These are phyloP conservation scores for Francoa sonchifolia DNA, from an alignment of 441 rosid species.

Conservation along the genomic window DNA sequence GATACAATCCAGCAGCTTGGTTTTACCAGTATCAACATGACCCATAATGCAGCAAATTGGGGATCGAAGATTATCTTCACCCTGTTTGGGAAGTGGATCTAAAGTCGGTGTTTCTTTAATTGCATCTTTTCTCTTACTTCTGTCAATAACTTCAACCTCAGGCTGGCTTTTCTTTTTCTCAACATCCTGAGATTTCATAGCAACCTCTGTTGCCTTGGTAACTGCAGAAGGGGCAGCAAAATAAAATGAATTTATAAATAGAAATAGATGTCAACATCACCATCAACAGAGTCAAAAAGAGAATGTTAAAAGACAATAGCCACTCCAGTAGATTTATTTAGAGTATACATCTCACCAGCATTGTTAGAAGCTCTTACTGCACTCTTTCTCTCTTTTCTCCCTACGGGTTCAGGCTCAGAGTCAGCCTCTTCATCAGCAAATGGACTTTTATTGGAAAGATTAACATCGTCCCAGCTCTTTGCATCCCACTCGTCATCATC, in stretches of 20 bases:
- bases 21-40: conserved; percentile 96
- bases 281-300: too few species aligned
- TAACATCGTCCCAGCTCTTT: conserved; percentile 89
- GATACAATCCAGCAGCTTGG: conserved; percentile 88
- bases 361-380: conserved; percentile 19
- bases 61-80: conserved; percentile 65
- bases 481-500: conserved; percentile 94
- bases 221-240: conserved; percentile 18
- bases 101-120: conserved; percentile 25
- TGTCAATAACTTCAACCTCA: conserved; percentile 26
- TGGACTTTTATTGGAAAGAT: conserved; percentile 60
- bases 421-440: conserved; percentile 81
- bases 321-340: background rate
- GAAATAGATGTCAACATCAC: too few species aligned
- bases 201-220: conserved; percentile 19
- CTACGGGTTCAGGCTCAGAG: conserved; percentile 39
- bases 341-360: conserved; percentile 32
- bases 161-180: conserved; percentile 19
- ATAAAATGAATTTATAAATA: too few species aligned
- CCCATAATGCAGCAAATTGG: conserved; percentile 99
- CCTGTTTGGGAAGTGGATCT: conserved; percentile 24
- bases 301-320: too few species aligned
- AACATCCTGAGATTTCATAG: conserved; percentile 23
- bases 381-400: conserved; percentile 39
- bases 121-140: conserved; percentile 26